phyloP scores from a whole-genome alignment of 1,139 yeast species.

The Nakaseomyces sp. region DNA sequence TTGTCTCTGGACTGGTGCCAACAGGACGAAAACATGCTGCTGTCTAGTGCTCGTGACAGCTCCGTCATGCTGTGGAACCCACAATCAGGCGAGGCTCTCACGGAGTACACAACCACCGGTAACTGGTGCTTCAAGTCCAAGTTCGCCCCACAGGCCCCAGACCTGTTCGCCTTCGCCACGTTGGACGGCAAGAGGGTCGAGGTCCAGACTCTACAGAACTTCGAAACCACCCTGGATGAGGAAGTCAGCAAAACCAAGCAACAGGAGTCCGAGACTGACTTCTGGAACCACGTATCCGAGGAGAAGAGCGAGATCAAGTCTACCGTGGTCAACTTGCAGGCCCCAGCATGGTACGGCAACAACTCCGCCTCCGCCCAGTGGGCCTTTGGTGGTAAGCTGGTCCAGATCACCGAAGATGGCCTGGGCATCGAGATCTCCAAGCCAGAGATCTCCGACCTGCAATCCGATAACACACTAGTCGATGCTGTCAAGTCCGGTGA shows the following conservation, averaged over 20 bases:
- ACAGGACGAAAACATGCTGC: slow-evolving; percentile 66
- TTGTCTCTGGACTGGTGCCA: slow-evolving; percentile 89
- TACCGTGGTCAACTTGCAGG: slow-evolving; percentile 45
- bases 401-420: slow-evolving; percentile 41
- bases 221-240: slow-evolving; percentile 24
- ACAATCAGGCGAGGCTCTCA: slow-evolving; percentile 52
- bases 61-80: slow-evolving; percentile 90
- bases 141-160: slow-evolving; percentile 86
- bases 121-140: slow-evolving; percentile 88
- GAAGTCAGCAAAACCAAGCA: slow-evolving; percentile 33
- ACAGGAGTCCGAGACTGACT: slow-evolving; percentile 54
- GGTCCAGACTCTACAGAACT: slow-evolving; percentile 80
- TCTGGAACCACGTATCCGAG: slow-evolving; percentile 74
- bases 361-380: slow-evolving; percentile 65
- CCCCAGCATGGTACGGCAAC: slow-evolving; percentile 81
- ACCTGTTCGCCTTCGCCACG: slow-evolving; percentile 85
- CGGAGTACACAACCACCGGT: slow-evolving; percentile 84
- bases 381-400: slow-evolving; percentile 92
- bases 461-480: slow-evolving; percentile 38
- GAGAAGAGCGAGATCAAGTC: slow-evolving; percentile 32
- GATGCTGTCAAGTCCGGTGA: slow-evolving; percentile 52
- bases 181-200: slow-evolving; percentile 72
- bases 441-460: slow-evolving; percentile 37
- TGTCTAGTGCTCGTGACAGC: slow-evolving; percentile 90
- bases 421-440: slow-evolving; percentile 43